Evolutionary conservation across 106 monocot genomes (phyloP).

Genomic region (Platanthera zijinensis): DNA sequence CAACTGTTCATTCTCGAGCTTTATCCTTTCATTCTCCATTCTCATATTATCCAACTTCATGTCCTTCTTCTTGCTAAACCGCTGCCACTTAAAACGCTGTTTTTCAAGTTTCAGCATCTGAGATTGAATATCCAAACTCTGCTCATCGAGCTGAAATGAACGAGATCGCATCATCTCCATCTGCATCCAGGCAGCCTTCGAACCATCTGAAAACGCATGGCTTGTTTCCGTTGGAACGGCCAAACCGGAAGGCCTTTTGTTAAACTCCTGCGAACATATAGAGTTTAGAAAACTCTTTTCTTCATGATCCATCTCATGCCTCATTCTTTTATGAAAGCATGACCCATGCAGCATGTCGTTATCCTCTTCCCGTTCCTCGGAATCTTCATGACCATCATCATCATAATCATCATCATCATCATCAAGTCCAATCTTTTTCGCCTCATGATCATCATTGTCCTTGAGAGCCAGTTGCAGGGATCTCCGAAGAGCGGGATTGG

Average conservation of each 20-base stretch:
- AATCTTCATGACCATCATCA: slow-evolving; percentile 25
- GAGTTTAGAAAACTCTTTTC: slow-evolving; percentile 16
- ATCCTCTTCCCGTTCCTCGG: slow-evolving; percentile 38
- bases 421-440: slow-evolving; percentile 18
- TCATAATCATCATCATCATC: slow-evolving; percentile 53
- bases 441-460: slow-evolving; percentile 47
- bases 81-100: slow-evolving; percentile 48
- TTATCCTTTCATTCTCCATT: slow-evolving; percentile 49
- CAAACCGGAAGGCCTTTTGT: slow-evolving; percentile 10
- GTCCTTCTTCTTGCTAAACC: slow-evolving; percentile 68
- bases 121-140: slow-evolving; percentile 39
- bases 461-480: slow-evolving; percentile 50
- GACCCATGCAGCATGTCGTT: slow-evolving; percentile 8
- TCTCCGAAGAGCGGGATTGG: slow-evolving; percentile 53
- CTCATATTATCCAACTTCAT: slow-evolving; percentile 51
- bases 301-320: slow-evolving; percentile 20
- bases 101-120: slow-evolving; percentile 56
- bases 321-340: slow-evolving; percentile 33
- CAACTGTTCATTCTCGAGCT: slow-evolving; percentile 46
- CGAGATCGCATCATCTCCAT: slow-evolving; percentile 28
- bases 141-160: slow-evolving; percentile 44
- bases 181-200: slow-evolving; percentile 13
- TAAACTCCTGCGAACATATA: slow-evolving; percentile 14
- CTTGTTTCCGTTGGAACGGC: slow-evolving; percentile 38
- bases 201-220: slow-evolving; percentile 27